Evolutionary conservation across 441 rosid genomes (phyloP), one percentile per base, ranked within the genome.

Genomic region (Arabidopsis lyrata): DNA sequence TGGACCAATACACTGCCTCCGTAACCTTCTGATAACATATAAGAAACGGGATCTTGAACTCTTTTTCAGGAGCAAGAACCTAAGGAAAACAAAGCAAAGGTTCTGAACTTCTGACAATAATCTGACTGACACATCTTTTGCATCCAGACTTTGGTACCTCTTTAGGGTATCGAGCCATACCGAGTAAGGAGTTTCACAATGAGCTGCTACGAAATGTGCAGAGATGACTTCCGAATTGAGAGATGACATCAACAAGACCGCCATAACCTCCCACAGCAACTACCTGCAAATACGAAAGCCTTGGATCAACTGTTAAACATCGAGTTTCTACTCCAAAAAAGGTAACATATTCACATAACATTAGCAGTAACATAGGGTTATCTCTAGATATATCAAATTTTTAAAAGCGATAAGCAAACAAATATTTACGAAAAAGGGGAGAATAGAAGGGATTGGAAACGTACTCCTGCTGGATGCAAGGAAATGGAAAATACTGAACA

Each of bases 141-240:
- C 32, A 38, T 53, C 60, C 42, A 2, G 10, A 72, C 18, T 54
- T 63, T 7, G 5, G 24, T 12, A 55, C 57, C 41, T 64, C 44
- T 39, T 6, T 15, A n/a, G 47, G n/a, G 29, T 54, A 55, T 9
- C n/a, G 44, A 6, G 35, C n/a, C 14, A 74, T 50, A 58, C 20
- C 12, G 31, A 69, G 9, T 8, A 13, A 66, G 32, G 54, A 68
- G 47, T 54, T 55, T 79, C 78, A 86, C n/a, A 77, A 18, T 60
- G 79, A 80, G 80, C 84, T 81, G 85, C 91, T 90, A 62, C 84
- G 83, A 70, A 95, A 90, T 54, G 95, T 86, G 90, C 91, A 90
- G 68, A 90, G 87, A 81, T 95, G 99, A 81, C 99, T 95, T 70
- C 97, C 96, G 57, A 91, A 93, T 76, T 86, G 93, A 18, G 97